A percentile compares a stretch with the other conserved stretches of the same genome.
Conservation (phyloP, 1,284 basidiomycete species). For the Irpex sp. region DNA sequence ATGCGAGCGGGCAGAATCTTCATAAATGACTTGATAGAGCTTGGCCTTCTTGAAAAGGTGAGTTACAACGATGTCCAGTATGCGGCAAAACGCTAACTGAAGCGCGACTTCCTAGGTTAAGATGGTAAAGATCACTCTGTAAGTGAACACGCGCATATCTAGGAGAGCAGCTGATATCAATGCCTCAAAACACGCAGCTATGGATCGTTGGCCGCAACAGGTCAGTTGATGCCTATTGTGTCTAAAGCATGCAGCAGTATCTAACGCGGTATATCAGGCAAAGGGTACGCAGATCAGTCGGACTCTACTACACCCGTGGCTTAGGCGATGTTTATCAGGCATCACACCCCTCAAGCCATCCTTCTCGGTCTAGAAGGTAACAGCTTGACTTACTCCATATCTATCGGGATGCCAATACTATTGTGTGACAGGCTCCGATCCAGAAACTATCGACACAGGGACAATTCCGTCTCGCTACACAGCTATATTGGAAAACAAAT, state of each 20-base stretch:
- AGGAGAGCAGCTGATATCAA: not conserved
- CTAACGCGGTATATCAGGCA: constrained; percentile 47
- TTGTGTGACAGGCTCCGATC: constrained; percentile 57
- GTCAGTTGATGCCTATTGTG: constrained; percentile 32
- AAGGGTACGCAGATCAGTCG: constrained; percentile 52
- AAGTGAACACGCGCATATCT: constrained; percentile 24
- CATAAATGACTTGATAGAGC: constrained; percentile 70
- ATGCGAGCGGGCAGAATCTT: constrained; percentile 93
- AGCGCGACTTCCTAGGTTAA: constrained; percentile 45
- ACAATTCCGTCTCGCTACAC: constrained; percentile 74
- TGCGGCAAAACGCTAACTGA: no score
- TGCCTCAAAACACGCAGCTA: constrained; percentile 42
- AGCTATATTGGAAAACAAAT: constrained; percentile 63
- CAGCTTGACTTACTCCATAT: constrained; percentile 14
- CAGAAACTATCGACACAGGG: constrained; percentile 83
- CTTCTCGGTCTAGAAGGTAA: constrained; percentile 85
- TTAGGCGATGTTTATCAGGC: constrained; percentile 42
- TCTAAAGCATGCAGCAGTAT: not conserved
- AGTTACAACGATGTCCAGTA: constrained; percentile 7
- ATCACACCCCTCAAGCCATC: constrained; percentile 93
- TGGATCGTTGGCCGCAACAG: constrained; percentile 77
- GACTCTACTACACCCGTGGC: constrained; percentile 4
- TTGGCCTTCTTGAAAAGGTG: constrained; percentile 72
- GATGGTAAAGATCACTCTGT: constrained; percentile 85
- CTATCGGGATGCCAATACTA: not conserved